Evolutionary conservation across 352 stramenopile species (phyloP).

Genomic region (Globisporangium spiculum): DNA sequence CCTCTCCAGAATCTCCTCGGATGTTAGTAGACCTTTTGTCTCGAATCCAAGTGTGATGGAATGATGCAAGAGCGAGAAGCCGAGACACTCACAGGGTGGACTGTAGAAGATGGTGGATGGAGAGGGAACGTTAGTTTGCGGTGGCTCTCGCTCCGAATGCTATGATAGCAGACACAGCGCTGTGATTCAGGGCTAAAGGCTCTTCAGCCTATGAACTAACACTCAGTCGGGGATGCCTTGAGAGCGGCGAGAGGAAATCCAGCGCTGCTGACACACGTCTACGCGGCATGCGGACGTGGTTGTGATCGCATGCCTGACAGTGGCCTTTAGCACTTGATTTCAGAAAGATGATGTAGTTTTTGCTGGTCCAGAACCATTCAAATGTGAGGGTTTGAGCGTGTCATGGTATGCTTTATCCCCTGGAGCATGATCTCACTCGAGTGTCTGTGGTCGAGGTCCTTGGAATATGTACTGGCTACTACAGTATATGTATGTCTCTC

Average conservation of each 20-base stretch:
- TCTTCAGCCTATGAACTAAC: neutral
- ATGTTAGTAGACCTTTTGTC: neutral
- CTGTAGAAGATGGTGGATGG: neutral
- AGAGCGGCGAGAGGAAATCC: neutral
- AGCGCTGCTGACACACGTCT: neutral
- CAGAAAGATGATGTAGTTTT: neutral
- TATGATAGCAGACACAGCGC: neutral
- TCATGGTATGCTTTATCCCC: neutral
- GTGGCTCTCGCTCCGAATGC: neutral
- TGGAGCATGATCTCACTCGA: neutral
- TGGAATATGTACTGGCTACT: neutral
- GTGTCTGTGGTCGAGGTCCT: too few relatives aligned
- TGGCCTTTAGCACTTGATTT: neutral
- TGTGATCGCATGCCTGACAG: neutral
- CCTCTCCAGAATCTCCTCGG: neutral
- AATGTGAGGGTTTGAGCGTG: neutral
- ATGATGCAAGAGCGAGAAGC: too few relatives aligned
- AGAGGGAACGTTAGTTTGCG: neutral
- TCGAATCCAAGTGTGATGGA: neutral
- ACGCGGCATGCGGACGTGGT: neutral
- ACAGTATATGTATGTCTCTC: neutral
- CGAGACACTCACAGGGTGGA: neutral
- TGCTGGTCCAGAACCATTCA: neutral
- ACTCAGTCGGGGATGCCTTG: neutral
- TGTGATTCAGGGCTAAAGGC: neutral